Conservation (phyloP, 75 land plant species). For the Ceratopteris richardii region DNA sequence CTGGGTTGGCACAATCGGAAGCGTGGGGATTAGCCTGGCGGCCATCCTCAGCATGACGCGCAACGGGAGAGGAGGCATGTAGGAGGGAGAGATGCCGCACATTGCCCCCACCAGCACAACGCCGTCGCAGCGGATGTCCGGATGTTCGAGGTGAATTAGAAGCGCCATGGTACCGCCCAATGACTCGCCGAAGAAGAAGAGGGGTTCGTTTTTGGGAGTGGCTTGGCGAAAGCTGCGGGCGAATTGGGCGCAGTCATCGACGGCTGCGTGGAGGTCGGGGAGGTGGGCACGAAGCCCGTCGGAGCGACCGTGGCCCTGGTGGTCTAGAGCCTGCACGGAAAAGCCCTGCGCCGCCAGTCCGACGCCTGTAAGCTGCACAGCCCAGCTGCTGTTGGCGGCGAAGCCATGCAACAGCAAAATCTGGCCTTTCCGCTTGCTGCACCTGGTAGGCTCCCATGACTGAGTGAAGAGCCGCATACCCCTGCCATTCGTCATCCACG, state of each 20-base stretch:
- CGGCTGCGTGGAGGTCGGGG: conserved; percentile 70
- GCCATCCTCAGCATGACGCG: conserved; percentile 34
- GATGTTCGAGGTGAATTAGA: conserved; percentile 33
- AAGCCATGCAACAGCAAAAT: conserved; percentile 76
- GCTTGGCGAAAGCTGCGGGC: conserved; percentile 39
- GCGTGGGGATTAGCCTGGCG: conserved; percentile 47
- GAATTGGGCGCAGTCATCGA: conserved; percentile 72
- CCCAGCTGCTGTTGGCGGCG: conserved; percentile 87
- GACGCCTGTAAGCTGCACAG: conserved; percentile 75
- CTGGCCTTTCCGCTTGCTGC: conserved; percentile 18
- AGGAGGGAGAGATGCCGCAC: conserved; percentile 39
- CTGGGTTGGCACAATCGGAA: conserved; percentile 76
- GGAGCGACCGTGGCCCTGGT: conserved; percentile 95
- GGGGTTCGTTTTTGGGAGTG: conserved; percentile 30
- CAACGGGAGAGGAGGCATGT: conserved; percentile 51
- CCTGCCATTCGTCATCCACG: conserved; percentile 46
- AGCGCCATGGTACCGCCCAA: conserved; percentile 51
- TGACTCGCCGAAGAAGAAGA: conserved; percentile 50
- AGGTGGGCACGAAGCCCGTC: conserved; percentile 70
- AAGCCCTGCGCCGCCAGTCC: conserved; percentile 64
- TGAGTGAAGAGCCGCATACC: conserved; percentile 82
- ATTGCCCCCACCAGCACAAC: conserved; percentile 43
- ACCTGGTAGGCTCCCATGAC: conserved; percentile 50
- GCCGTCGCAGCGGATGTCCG: conserved; percentile 24
- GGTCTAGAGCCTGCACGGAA: conserved; percentile 75